These are phyloP conservation scores for Apostasia ramifera DNA, from an alignment of 106 monocot genomes.

Conservation along the genomic window DNA sequence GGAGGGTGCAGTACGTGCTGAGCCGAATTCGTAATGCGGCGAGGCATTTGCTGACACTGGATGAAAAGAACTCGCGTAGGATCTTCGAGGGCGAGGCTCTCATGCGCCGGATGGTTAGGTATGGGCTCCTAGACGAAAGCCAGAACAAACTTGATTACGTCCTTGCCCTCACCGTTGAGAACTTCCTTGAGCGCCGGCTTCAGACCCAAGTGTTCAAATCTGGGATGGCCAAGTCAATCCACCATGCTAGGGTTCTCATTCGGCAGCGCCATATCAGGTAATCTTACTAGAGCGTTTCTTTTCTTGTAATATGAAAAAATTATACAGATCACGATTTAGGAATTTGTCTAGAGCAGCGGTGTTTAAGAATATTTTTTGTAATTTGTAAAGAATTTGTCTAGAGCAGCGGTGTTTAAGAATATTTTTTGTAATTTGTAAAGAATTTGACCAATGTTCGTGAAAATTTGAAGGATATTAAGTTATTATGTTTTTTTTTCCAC, in stretches of 20 bases:
- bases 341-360: too few species aligned
- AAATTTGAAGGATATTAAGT: too few species aligned
- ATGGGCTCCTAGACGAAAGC: constrained; percentile 45
- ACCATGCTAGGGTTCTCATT: constrained; percentile 62
- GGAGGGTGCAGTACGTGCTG: constrained; percentile 60
- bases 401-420: too few species aligned
- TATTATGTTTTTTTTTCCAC: too few species aligned
- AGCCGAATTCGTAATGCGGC: constrained; percentile 68
- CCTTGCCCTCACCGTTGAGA: constrained; percentile 54
- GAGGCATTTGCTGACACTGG: constrained; percentile 57
- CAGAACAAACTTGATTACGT: constrained; percentile 72
- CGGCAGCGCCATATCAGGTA: constrained; percentile 77
- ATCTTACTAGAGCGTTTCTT: background rate
- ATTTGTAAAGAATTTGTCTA: too few species aligned
- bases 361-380: too few species aligned
- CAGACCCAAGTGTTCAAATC: constrained; percentile 71
- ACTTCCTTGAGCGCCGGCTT: constrained; percentile 58
- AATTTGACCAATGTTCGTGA: too few species aligned
- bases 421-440: too few species aligned
- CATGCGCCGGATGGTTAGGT: constrained; percentile 53
- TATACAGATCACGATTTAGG: too few species aligned
- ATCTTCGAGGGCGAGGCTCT: constrained; percentile 71
- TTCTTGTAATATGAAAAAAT: too few species aligned
- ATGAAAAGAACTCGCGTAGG: constrained; percentile 41
- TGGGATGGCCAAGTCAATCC: constrained; percentile 68